These are phyloP conservation scores for Mucor mucedo DNA, from an alignment of 371 early-diverging fungal genomes.

Conservation along the genomic window DNA sequence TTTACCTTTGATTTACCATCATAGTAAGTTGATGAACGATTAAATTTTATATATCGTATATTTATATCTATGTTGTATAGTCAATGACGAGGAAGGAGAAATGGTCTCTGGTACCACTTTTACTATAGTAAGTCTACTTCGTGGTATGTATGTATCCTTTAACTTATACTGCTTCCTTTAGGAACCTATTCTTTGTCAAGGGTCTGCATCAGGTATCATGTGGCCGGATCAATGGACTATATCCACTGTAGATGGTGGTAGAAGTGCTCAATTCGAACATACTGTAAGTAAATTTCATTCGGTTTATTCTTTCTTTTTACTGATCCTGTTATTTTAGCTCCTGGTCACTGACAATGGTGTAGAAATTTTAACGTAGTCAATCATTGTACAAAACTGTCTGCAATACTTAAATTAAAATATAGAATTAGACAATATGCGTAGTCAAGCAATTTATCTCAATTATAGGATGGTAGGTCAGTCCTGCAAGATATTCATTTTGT, in stretches of 20 bases:
- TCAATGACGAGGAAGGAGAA: constrained; percentile 61
- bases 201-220: constrained; percentile 64
- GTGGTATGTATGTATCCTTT: neutral
- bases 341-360: constrained; percentile 70
- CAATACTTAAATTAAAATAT: neutral
- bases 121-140: constrained; percentile 63
- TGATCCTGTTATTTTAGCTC: constrained; percentile 44
- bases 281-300: constrained; percentile 28
- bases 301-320: neutral
- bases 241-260: constrained; percentile 78
- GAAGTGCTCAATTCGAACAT: constrained; percentile 84
- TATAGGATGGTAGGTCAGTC: too few relatives aligned
- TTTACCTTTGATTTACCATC: constrained; percentile 66
- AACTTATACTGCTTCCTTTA: constrained; percentile 1
- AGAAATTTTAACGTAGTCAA: constrained; percentile 68
- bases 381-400: neutral
- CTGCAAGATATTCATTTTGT: too few relatives aligned
- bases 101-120: constrained; percentile 85
- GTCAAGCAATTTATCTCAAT: too few relatives aligned
- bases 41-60: neutral
- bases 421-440: too few relatives aligned
- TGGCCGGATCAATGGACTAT: constrained; percentile 95
- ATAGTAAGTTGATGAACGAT: constrained; percentile 37
- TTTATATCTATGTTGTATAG: constrained; percentile 21
- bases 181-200: constrained; percentile 87